Percentiles rank a stretch among this genome's conserved stretches.
These are phyloP conservation scores for Geranium brycei DNA, from an alignment of 345 rosid genomes.

Conservation along the genomic window DNA sequence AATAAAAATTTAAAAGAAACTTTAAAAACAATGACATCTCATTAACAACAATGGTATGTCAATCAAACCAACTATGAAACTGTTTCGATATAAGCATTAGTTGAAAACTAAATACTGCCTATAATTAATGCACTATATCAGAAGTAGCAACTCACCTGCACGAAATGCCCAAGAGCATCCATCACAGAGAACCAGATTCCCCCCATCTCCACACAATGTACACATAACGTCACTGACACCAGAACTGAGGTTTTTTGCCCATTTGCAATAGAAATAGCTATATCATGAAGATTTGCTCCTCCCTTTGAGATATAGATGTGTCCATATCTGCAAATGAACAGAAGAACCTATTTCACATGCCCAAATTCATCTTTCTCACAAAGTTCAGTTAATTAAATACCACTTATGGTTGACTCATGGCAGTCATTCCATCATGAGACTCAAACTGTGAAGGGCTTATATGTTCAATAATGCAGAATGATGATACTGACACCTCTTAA, in stretches of 20 bases:
- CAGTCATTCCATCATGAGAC: constrained; percentile 99
- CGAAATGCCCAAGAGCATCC: constrained; percentile 87
- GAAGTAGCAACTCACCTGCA: too few relatives aligned
- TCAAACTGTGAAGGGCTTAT: constrained; percentile 97
- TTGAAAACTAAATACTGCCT: too few relatives aligned
- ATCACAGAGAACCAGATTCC: constrained; percentile 56
- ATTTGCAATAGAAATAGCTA: constrained; percentile 70
- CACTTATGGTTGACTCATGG: constrained; percentile 96
- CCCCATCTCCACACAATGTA: constrained; percentile 74
- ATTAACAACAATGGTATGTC: too few relatives aligned
- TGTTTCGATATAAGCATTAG: too few relatives aligned
- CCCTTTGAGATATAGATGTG: constrained; percentile 80
- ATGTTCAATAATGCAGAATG: constrained; percentile 31
- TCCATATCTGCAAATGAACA: constrained; percentile 51
- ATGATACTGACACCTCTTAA: too few relatives aligned
- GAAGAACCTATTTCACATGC: constrained; percentile 4
- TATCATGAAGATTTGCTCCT: constrained; percentile 75
- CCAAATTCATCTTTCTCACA: constrained; percentile 5
- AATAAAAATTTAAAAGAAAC: too few relatives aligned
- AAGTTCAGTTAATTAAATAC: constrained; percentile 6
- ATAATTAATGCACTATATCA: too few relatives aligned
- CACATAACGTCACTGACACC: constrained; percentile 83
- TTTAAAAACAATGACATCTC: too few relatives aligned
- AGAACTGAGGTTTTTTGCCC: constrained; percentile 57
- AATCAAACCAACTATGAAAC: too few relatives aligned